Evolutionary conservation across 2,329 filamentous ascomycete genomes (phyloP), one percentile per base, ranked within the genome.

Genomic region (Beauveria asiatica): DNA sequence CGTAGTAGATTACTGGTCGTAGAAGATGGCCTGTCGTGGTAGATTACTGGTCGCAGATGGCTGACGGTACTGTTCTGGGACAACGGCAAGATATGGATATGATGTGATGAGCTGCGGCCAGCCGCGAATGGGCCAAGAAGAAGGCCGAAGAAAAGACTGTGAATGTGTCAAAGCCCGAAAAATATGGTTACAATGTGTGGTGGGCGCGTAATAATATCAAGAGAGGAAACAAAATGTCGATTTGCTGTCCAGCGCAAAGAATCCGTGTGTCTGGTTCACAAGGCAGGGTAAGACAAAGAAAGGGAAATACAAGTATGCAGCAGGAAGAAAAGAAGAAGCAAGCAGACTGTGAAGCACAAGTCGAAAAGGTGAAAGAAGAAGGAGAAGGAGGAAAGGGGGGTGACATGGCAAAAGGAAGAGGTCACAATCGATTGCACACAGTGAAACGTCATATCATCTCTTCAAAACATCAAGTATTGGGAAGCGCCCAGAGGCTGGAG

Each of bases 311-410:
- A 13, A 52, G 19, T 30, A 27, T 44, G 45, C 45, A 54, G 49
- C 41, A 30, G 46, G 44, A 42, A 42, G 8, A 27, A 27, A 30
- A 48, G 37, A 27, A 39, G 48, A 42, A 45, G 41, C 21, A 59
- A 49, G 19, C 21, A 33, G 11, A 33, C 30, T 13, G 41, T 37
- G 44, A 33, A 57, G 44, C 42, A 59, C 46, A 52, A 58, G 44
- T 51, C 33, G 30, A 33, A 33, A 27, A 45, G 46, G 39, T 53
- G 61, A 42, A 49, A 56, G 52, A 57, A 62, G n/a, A 57, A 62
- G 21, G 41, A 57, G 19, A 39, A 19, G 39, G 21, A 59, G 21
- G n/a, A 60, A 46, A 50, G 41, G 19, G 11, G 33, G 25, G 33
- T 30, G 17, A 21, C 5, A 33, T 42, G 16, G 39, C 10, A 17